Evolutionary conservation across 2,329 filamentous ascomycete species (phyloP).

Genomic region (Aspergillus unguis): DNA sequence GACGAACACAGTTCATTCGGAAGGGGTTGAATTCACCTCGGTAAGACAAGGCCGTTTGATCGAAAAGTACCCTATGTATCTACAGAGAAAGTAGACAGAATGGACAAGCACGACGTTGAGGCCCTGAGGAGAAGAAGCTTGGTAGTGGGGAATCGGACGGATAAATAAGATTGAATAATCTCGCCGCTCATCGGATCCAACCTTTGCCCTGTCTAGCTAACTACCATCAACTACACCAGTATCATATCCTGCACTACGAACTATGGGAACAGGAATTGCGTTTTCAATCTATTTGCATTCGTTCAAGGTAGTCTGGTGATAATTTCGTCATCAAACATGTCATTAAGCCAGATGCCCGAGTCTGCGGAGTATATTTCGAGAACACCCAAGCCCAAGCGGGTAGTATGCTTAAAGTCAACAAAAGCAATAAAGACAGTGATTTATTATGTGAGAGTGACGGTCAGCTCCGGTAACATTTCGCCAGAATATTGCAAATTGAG

Average conservation of each 20-base stretch:
- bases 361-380: conserved; percentile 1
- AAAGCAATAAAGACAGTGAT: conserved; percentile 11
- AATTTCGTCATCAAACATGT: neutral
- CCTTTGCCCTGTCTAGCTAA: conserved; percentile 5
- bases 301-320: neutral
- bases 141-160: neutral
- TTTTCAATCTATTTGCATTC: neutral
- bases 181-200: conserved; percentile 7
- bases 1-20: neutral
- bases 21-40: conserved; percentile 5
- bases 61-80: neutral
- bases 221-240: neutral
- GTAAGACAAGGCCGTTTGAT: neutral
- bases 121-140: neutral
- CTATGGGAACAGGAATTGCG: neutral
- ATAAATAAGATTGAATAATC: neutral
- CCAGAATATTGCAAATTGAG: conserved; percentile 11
- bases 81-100: neutral
- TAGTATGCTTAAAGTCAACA: conserved; percentile 2
- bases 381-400: neutral
- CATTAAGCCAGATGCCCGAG: neutral
- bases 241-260: neutral
- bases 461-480: conserved; percentile 11
- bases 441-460: conserved; percentile 1
- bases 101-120: neutral